Evolutionary conservation across 164 flowering plant genomes (phyloP).

Genomic region (Nelumbo lutea): DNA sequence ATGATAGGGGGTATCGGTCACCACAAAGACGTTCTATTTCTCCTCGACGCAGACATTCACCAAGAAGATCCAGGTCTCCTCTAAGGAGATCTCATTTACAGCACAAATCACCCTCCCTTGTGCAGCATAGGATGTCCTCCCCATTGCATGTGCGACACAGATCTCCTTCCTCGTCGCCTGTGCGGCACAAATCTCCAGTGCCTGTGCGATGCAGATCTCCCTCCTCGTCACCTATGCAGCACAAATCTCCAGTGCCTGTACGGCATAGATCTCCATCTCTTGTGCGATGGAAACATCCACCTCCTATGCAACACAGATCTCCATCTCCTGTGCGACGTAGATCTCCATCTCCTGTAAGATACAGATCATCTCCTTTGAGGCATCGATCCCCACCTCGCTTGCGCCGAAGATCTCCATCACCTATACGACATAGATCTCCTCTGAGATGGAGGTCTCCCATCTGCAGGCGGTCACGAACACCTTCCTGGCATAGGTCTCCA

Average conservation of each 20-base stretch:
- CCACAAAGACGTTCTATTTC: constrained; percentile 46
- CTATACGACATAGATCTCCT: no score
- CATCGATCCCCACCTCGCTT: constrained; percentile 44
- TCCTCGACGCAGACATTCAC: constrained; percentile 46
- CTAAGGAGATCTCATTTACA: constrained; percentile 25
- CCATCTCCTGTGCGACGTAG: no score
- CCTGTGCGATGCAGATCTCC: constrained; percentile 28
- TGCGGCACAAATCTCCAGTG: constrained; percentile 19
- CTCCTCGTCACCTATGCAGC: constrained; percentile 29
- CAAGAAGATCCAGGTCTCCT: constrained; percentile 44
- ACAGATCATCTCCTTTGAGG: constrained; percentile 23
- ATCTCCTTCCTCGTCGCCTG: constrained; percentile 20
- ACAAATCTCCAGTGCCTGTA: constrained; percentile 26
- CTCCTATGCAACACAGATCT: constrained; percentile 26
- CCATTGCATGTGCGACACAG: constrained; percentile 18
- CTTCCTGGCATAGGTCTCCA: no score
- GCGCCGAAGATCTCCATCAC: constrained; percentile 16
- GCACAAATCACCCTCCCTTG: constrained; percentile 18
- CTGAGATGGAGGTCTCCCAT: no score
- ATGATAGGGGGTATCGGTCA: constrained; percentile 35
- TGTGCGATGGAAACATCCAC: constrained; percentile 22
- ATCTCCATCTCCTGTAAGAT: constrained; percentile 31
- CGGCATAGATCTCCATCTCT: constrained; percentile 27
- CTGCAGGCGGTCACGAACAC: no score
- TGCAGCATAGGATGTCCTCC: constrained; percentile 9